Evolutionary conservation across 1,139 yeast species (phyloP).

Genomic region (Spencermartinsiella ligniputridi): DNA sequence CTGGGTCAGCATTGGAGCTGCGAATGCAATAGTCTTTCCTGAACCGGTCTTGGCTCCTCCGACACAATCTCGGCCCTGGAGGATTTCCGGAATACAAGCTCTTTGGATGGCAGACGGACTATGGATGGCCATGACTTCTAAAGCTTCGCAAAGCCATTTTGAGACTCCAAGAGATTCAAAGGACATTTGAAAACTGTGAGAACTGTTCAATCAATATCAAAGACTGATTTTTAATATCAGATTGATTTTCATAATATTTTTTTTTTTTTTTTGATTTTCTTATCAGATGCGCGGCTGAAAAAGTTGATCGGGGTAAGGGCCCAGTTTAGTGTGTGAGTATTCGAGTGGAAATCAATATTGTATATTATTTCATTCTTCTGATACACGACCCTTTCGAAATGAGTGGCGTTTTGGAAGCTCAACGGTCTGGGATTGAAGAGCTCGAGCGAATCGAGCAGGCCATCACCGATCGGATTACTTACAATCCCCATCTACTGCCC

Average conservation of each 20-base stretch:
- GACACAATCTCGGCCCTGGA: constrained; percentile 79
- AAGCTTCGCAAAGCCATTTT: constrained; percentile 80
- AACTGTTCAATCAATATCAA: no score
- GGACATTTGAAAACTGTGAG: no score
- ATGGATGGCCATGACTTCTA: constrained; percentile 73
- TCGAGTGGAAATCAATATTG: no score
- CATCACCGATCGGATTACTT: constrained; percentile 44
- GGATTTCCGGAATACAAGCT: constrained; percentile 83
- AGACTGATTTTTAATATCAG: no score
- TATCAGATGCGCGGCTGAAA: not conserved
- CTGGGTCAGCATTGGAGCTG: constrained; percentile 87
- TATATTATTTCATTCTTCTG: no score
- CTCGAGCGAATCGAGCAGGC: constrained; percentile 56
- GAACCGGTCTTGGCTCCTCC: constrained; percentile 99
- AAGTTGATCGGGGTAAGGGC: not conserved
- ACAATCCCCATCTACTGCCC: constrained; percentile 48
- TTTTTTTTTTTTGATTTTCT: not conserved
- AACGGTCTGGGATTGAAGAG: constrained; percentile 44
- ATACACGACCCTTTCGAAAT: no score
- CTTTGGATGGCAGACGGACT: constrained; percentile 83
- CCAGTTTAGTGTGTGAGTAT: no score
- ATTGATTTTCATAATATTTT: not conserved
- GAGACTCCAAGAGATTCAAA: constrained; percentile 73
- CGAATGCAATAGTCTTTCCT: constrained; percentile 97
- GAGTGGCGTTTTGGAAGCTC: constrained; percentile 31